Evolutionary conservation across 495 filamentous ascomycete species (phyloP).

Genomic region (Talaromyces liani): DNA sequence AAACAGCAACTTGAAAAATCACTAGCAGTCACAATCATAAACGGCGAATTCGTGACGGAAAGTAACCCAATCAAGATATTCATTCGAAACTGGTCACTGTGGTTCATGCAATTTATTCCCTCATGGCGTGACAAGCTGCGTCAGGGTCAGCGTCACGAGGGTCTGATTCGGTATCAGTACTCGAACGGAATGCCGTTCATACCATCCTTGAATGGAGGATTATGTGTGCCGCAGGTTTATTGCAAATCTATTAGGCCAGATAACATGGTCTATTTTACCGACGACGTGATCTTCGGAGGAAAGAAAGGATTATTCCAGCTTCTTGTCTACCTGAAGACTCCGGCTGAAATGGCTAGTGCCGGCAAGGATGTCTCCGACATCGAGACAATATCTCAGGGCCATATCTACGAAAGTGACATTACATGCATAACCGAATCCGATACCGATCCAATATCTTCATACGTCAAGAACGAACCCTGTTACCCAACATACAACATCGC

Average conservation of each 20-base stretch:
- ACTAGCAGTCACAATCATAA: conserved; percentile 23
- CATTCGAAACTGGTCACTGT: conserved; percentile 27
- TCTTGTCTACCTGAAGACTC: conserved; percentile 15
- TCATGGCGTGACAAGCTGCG: conserved; percentile 19
- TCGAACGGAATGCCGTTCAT: conserved; percentile 25
- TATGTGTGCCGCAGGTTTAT: conserved; percentile 27
- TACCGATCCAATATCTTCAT: background rate
- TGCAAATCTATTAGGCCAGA: conserved; percentile 10
- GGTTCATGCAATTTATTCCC: conserved; percentile 24
- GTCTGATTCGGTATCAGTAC: conserved; percentile 20
- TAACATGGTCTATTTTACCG: conserved; percentile 14
- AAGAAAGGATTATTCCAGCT: conserved; percentile 20
- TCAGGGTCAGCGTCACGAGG: conserved; percentile 19
- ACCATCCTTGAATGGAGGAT: conserved; percentile 19
- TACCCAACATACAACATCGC: conserved; percentile 14
- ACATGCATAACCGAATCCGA: conserved; percentile 14
- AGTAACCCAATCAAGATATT: conserved; percentile 19
- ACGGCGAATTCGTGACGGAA: conserved; percentile 27
- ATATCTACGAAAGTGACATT: conserved; percentile 10
- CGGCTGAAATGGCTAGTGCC: conserved; percentile 8
- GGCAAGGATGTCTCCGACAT: conserved; percentile 9
- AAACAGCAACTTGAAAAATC: conserved; percentile 33
- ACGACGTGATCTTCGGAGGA: conserved; percentile 19
- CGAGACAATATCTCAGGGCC: conserved; percentile 12
- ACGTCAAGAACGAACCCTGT: background rate